phyloP scores from a whole-genome alignment of 805 yeast genomes.

The Isabelozyma rhagii region DNA sequence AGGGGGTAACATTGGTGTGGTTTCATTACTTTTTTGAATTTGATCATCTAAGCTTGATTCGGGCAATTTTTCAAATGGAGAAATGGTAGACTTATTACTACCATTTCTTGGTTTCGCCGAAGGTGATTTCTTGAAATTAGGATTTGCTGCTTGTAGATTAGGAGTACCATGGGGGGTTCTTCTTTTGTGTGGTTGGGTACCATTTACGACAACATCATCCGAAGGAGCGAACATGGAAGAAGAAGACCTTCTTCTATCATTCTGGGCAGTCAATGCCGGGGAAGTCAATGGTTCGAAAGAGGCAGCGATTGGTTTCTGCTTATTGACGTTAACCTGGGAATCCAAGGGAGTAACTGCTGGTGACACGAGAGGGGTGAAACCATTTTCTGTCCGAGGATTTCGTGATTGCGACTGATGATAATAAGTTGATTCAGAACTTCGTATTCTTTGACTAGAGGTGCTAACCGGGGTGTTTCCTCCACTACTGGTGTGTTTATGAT shows the following conservation, averaged over 20 bases:
- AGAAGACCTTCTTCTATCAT: conserved; percentile 30
- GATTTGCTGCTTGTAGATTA: conserved; percentile 22
- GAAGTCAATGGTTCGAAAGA: conserved; percentile 59
- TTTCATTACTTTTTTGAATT: not conserved
- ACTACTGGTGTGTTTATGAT: conserved; percentile 23
- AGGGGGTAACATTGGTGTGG: conserved; percentile 39
- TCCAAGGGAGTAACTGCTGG: conserved; percentile 73
- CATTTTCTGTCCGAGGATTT: conserved; percentile 53
- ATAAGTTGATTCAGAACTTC: not conserved
- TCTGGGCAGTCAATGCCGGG: conserved; percentile 57
- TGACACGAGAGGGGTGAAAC: conserved; percentile 73
- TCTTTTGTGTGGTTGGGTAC: conserved; percentile 22
- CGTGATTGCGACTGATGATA: conserved; percentile 16
- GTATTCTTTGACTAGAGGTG: not conserved
- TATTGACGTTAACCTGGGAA: conserved; percentile 18
- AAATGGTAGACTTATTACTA: conserved; percentile 3
- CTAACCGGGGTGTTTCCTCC: conserved; percentile 4
- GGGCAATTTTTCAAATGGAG: conserved; percentile 24
- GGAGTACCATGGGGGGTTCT: conserved; percentile 47
- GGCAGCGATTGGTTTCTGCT: conserved; percentile 20
- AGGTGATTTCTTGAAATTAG: conserved; percentile 2
- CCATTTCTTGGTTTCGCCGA: not conserved
- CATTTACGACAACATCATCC: conserved; percentile 15
- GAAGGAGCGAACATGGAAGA: conserved; percentile 27
- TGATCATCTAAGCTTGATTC: conserved; percentile 17